Conservation (phyloP, 2,329 filamentous ascomycete genomes). For the Camptophora hylomeconis region DNA sequence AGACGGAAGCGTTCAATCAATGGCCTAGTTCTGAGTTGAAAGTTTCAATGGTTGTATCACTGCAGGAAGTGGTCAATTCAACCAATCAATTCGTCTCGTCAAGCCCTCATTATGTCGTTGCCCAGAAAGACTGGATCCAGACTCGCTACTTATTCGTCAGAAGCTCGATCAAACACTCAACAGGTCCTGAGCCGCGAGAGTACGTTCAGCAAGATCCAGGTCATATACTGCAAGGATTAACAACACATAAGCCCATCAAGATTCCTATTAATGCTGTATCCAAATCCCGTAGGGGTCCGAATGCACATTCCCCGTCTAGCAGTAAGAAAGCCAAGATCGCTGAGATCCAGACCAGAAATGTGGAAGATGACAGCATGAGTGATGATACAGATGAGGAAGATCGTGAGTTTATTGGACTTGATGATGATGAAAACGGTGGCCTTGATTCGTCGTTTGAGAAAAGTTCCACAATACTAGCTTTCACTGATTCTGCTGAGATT, state of each 20-base stretch:
- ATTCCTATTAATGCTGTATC: constrained; percentile 42
- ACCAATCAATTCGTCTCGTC: constrained; percentile 46
- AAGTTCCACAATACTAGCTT: constrained; percentile 31
- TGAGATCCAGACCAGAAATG: constrained; percentile 6
- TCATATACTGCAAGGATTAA: constrained; percentile 20
- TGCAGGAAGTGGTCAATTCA: constrained; percentile 77
- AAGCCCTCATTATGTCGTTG: constrained; percentile 56
- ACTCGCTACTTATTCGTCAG: constrained; percentile 69
- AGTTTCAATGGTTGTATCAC: constrained; percentile 48
- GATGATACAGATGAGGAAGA: constrained; percentile 39
- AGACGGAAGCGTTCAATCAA: constrained; percentile 2
- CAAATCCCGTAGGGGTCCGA: constrained; percentile 27
- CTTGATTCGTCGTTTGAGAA: constrained; percentile 13
- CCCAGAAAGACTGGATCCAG: constrained; percentile 74
- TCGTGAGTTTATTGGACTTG: constrained; percentile 22
- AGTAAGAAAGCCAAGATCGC: constrained; percentile 13
- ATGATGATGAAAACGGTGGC: constrained; percentile 12
- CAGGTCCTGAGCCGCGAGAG: not conserved
- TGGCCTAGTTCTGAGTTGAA: constrained; percentile 59
- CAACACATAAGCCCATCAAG: constrained; percentile 24
- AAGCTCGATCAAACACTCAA: constrained; percentile 13
- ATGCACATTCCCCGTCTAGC: constrained; percentile 6
- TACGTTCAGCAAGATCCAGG: constrained; percentile 20
- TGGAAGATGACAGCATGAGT: constrained; percentile 30
- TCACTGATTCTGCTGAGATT: constrained; percentile 22